Evolutionary conservation across 139 green algal species (phyloP).

Genomic region (Coccomyxa sp.): DNA sequence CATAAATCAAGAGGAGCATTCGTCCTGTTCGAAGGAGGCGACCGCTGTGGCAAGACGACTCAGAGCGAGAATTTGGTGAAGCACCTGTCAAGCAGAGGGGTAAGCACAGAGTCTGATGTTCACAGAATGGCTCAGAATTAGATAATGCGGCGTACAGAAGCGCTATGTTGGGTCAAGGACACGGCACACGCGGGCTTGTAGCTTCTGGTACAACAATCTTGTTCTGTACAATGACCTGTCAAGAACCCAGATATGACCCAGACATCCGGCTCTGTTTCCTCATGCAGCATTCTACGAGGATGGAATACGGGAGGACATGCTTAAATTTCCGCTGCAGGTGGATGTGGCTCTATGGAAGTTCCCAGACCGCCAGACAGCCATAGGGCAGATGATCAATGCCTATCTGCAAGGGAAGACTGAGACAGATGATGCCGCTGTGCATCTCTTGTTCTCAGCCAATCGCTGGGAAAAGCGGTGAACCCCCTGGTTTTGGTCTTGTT

Average conservation of each 20-base stretch:
- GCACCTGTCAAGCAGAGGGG: slow-evolving; percentile 45
- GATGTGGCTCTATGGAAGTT: slow-evolving; percentile 82
- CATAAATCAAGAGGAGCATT: slow-evolving; percentile 70
- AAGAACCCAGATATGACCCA: background rate
- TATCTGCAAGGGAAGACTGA: slow-evolving; percentile 76
- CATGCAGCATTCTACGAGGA: background rate
- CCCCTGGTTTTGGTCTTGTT: background rate
- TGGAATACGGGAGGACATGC: background rate
- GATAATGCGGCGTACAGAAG: no score
- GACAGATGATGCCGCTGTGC: slow-evolving; percentile 70
- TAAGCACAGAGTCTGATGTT: no score
- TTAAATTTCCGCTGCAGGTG: slow-evolving; percentile 35
- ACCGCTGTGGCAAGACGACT: slow-evolving; percentile 95
- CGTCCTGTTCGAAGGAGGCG: slow-evolving; percentile 92
- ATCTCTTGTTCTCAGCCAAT: slow-evolving; percentile 95
- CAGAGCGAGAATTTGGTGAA: slow-evolving; percentile 76
- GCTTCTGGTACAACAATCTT: no score
- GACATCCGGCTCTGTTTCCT: background rate
- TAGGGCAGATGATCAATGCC: slow-evolving; percentile 79
- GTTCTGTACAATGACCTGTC: no score
- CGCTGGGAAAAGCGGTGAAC: slow-evolving; percentile 84
- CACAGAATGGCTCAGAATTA: no score
- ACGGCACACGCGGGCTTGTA: no score
- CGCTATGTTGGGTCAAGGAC: no score
- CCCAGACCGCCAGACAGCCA: slow-evolving; percentile 82